Evolutionary conservation across 2,329 filamentous ascomycete species (phyloP).

Genomic region (Xylaria hypoxylon): DNA sequence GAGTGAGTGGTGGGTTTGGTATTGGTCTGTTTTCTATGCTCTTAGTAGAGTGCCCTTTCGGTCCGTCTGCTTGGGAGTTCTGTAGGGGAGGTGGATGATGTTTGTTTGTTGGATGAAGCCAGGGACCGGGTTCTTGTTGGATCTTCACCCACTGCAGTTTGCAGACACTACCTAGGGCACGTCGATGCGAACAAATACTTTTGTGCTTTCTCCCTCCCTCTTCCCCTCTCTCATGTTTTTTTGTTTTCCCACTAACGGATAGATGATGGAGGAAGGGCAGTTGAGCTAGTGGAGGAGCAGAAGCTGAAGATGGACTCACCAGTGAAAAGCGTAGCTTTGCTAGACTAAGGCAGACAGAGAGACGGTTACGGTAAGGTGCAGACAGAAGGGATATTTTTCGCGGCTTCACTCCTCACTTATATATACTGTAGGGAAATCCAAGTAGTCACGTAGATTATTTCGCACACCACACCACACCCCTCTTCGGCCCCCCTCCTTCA

Average conservation of each 20-base stretch:
- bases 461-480: not conserved
- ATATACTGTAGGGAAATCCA: conserved; percentile 21
- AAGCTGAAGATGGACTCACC: conserved; percentile 14
- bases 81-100: not conserved
- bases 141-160: not conserved
- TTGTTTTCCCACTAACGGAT: not conserved
- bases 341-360: not conserved
- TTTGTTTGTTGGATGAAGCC: not conserved
- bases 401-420: conserved; percentile 35
- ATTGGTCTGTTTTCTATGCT: conserved; percentile 11
- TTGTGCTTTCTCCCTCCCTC: not conserved
- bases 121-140: not conserved
- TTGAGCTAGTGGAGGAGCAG: not conserved
- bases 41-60: conserved; percentile 9
- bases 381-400: not conserved
- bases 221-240: not conserved
- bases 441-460: no score
- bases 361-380: conserved; percentile 1
- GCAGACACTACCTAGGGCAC: not conserved
- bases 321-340: conserved; percentile 8
- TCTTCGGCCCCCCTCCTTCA: conserved; percentile 8
- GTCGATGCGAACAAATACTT: not conserved
- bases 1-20: conserved; percentile 14
- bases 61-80: not conserved
- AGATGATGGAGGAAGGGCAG: not conserved